A percentile compares a stretch with the other conserved stretches of the same genome.
Evolutionary conservation across 495 filamentous ascomycete genomes (phyloP).

Genomic region (Terfezia claveryi): DNA sequence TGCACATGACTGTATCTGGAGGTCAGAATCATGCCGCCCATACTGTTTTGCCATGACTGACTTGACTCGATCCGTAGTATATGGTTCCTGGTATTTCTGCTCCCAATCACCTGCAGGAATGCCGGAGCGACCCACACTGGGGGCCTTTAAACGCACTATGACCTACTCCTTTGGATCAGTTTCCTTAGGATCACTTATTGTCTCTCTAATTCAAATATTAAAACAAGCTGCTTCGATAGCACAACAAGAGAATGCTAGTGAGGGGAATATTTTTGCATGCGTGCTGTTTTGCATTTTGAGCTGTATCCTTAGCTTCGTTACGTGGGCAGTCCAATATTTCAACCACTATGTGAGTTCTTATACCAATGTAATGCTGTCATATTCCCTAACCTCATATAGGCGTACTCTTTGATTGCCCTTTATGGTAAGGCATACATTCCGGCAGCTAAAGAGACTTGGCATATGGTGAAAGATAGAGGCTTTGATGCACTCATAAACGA

Average conservation of each 20-base stretch:
- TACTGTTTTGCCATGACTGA: neutral
- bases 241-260: slow-evolving; percentile 35
- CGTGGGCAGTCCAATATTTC: slow-evolving; percentile 65
- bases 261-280: slow-evolving; percentile 46
- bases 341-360: slow-evolving; percentile 22
- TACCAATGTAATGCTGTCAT: slow-evolving; percentile 25
- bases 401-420: slow-evolving; percentile 76
- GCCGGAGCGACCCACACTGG: slow-evolving; percentile 53
- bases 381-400: slow-evolving; percentile 31
- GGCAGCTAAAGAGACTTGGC: slow-evolving; percentile 73
- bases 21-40: slow-evolving; percentile 13
- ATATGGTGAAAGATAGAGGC: slow-evolving; percentile 74
- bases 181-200: slow-evolving; percentile 59
- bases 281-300: slow-evolving; percentile 49
- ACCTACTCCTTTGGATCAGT: slow-evolving; percentile 89
- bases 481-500: slow-evolving; percentile 79
- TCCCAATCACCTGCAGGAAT: slow-evolving; percentile 36
- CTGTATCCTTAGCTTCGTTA: slow-evolving; percentile 53
- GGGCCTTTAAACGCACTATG: slow-evolving; percentile 50
- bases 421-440: slow-evolving; percentile 74
- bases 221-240: slow-evolving; percentile 56
- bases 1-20: slow-evolving; percentile 62
- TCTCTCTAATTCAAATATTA: slow-evolving; percentile 70
- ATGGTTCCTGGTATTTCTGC: slow-evolving; percentile 49
- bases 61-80: neutral